Percentiles rank a stretch among this genome's conserved stretches.
phyloP scores from a whole-genome alignment of 768 basidiomycete genomes.

The Psilocybe sp. region DNA sequence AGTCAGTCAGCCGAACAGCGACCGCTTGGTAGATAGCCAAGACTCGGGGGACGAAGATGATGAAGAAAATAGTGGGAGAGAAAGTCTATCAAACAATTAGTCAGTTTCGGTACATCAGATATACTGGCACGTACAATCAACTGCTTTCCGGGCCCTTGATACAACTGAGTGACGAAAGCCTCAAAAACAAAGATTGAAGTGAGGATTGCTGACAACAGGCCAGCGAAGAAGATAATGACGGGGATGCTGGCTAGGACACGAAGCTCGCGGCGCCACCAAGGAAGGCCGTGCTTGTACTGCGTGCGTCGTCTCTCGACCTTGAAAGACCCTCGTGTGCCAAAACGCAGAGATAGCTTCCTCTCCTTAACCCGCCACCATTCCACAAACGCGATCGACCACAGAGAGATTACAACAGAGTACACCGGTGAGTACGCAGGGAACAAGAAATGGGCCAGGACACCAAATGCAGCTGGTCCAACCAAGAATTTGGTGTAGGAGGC shows the following conservation, averaged over 20 bases:
- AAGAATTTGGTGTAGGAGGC: conserved; percentile 81
- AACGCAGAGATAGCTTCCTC: conserved; percentile 76
- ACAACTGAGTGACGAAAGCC: conserved; percentile 86
- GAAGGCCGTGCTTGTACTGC: conserved; percentile 49
- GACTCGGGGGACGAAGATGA: conserved; percentile 75
- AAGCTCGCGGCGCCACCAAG: conserved; percentile 76
- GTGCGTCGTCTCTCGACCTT: conserved; percentile 72
- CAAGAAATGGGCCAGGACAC: conserved; percentile 67
- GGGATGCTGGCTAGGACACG: conserved; percentile 69
- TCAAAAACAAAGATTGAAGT: conserved; percentile 85
- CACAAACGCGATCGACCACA: conserved; percentile 86
- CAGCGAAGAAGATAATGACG: conserved; percentile 71
- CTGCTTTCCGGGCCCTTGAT: conserved; percentile 81
- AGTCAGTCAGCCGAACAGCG: conserved; percentile 69
- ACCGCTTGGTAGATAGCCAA: conserved; percentile 68
- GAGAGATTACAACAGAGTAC: conserved; percentile 72
- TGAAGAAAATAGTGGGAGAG: conserved; percentile 80
- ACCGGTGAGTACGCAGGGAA: conserved; percentile 69
- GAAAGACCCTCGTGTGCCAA: conserved; percentile 77
- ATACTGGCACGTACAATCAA: conserved; percentile 59
- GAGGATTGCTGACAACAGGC: conserved; percentile 63
- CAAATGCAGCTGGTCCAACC: conserved; percentile 69
- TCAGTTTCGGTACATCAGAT: not conserved
- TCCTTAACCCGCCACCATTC: conserved; percentile 93
- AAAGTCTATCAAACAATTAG: conserved; percentile 50